These are phyloP conservation scores for Ophiognomonia clavigignenti-juglandacearum DNA, from an alignment of 2,329 filamentous ascomycete species.

Conservation along the genomic window DNA sequence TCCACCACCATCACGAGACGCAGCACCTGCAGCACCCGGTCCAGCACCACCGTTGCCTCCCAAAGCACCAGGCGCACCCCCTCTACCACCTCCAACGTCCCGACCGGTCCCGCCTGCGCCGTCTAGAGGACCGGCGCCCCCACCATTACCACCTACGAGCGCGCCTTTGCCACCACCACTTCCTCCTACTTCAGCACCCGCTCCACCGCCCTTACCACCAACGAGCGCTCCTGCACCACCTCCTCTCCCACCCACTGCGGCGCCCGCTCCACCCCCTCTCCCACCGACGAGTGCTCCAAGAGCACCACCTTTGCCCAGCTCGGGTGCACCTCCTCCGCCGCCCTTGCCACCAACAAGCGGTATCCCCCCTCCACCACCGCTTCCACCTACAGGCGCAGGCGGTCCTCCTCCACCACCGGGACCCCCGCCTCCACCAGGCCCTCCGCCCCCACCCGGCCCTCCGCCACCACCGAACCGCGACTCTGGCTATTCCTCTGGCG, in stretches of 20 bases:
- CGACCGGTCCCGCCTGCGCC: constrained; percentile 45
- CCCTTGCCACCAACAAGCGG: constrained; percentile 24
- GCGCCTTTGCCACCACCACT: constrained; percentile 32
- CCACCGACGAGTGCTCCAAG: constrained; percentile 27
- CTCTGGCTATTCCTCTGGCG: constrained; percentile 52
- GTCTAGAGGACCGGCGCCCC: constrained; percentile 31
- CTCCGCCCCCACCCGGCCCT: constrained; percentile 40
- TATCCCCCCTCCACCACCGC: constrained; percentile 33
- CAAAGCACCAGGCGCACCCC: constrained; percentile 43
- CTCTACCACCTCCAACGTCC: constrained; percentile 45
- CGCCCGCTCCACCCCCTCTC: constrained; percentile 34
- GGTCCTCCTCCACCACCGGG: constrained; percentile 31
- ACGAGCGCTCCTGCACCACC: constrained; percentile 36
- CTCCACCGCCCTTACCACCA: constrained; percentile 46
- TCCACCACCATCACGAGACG: constrained; percentile 52
- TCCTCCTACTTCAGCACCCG: constrained; percentile 25
- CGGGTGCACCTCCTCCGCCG: constrained; percentile 32
- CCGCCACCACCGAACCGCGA: constrained; percentile 53
- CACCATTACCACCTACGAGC: constrained; percentile 22
- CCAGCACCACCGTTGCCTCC: constrained; percentile 42
- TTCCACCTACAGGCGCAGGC: constrained; percentile 29
- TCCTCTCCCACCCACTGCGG: constrained; percentile 27
- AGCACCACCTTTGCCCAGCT: constrained; percentile 31
- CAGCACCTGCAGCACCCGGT: constrained; percentile 24
- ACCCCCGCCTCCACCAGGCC: constrained; percentile 31